Conservation (phyloP, 2,329 filamentous ascomycete genomes). For the Pseudogymnoascus sp. region DNA sequence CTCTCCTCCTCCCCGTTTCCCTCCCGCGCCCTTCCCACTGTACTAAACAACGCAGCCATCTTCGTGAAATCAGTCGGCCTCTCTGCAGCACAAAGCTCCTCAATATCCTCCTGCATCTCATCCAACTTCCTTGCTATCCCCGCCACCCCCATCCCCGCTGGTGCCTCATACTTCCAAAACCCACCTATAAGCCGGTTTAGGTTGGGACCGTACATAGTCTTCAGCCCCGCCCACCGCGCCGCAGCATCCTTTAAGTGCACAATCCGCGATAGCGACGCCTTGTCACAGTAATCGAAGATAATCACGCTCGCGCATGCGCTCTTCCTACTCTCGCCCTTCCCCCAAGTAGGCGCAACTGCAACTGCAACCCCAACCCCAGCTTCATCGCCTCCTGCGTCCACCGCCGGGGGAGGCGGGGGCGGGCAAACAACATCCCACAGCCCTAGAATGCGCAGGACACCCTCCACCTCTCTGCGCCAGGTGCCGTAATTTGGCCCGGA, state of each 20-base stretch:
- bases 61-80: too few species aligned
- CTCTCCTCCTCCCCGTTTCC: too few species aligned
- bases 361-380: background rate
- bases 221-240: background rate
- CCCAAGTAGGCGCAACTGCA: too few species aligned
- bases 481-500: too few species aligned
- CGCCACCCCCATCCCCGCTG: background rate
- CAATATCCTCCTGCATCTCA: background rate
- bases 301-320: background rate
- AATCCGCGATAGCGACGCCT: background rate
- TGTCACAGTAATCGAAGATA: background rate
- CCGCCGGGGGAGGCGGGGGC: too few species aligned
- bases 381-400: background rate
- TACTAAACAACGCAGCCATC: too few species aligned
- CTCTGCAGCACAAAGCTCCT: background rate
- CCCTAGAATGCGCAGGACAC: too few species aligned
- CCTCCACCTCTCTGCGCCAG: too few species aligned
- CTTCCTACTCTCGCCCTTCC: background rate
- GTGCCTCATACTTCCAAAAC: background rate
- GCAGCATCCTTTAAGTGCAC: background rate
- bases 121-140: background rate
- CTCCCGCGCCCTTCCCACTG: too few species aligned
- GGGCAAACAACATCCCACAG: too few species aligned
- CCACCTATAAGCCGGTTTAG: background rate
- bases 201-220: background rate